Conservation (phyloP, 331 rosid species). For the Phaseolus coccineus region DNA sequence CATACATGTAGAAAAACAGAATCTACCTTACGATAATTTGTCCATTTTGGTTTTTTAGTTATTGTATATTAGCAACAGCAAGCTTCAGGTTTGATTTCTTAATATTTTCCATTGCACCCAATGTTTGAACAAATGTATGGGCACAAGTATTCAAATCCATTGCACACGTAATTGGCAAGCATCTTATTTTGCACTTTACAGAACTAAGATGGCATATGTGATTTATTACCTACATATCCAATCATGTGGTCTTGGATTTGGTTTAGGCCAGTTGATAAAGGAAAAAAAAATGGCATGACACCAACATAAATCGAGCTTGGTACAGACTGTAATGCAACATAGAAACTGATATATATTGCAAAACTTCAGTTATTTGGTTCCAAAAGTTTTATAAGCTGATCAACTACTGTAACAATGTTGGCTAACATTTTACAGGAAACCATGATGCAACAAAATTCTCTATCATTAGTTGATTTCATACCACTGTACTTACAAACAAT, state of each 20-base stretch:
- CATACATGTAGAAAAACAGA: conserved; percentile 20
- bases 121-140: not conserved
- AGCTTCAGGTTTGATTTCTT: too few relatives aligned
- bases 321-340: conserved; percentile 13
- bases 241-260: conserved; percentile 23
- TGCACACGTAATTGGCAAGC: conserved; percentile 37
- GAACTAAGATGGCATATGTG: not conserved
- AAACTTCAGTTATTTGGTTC: conserved; percentile 48
- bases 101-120: too few relatives aligned
- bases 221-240: not conserved
- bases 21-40: not conserved
- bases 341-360: conserved; percentile 17
- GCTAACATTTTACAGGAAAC: conserved; percentile 67
- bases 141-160: conserved; percentile 53
- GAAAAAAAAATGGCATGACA: conserved; percentile 18
- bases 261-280: conserved; percentile 18
- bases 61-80: too few relatives aligned
- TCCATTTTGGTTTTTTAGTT: conserved; percentile 40
- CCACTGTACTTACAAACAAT: conserved; percentile 42
- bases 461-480: conserved; percentile 51
- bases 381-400: conserved; percentile 65
- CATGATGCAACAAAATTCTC: conserved; percentile 64
- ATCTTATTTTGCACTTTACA: conserved; percentile 6
- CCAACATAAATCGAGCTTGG: conserved; percentile 10
- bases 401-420: conserved; percentile 57